Evolutionary conservation across 129 eudicot species (phyloP).

Genomic region (Chrysanthemum seticuspe): DNA sequence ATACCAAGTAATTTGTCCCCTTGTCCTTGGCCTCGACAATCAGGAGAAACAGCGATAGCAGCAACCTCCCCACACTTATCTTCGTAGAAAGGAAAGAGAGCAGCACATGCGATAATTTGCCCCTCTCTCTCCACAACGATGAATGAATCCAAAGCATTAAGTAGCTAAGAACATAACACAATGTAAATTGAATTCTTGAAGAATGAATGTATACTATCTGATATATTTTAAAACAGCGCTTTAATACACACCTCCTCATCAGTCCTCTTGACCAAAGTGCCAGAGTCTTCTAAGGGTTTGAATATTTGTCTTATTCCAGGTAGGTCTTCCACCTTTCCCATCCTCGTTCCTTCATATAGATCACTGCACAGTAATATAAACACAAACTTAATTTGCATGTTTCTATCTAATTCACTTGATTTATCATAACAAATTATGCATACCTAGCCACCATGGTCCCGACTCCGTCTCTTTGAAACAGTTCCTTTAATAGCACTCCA

Average conservation of each 20-base stretch:
- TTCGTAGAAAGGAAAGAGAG: slow-evolving; percentile 72
- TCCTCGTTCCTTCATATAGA: slow-evolving; percentile 95
- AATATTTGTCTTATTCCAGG: slow-evolving; percentile 66
- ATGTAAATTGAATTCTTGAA: slow-evolving; percentile 12
- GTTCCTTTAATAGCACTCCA: slow-evolving; percentile 82
- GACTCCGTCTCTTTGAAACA: slow-evolving; percentile 95
- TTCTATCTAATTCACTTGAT: not conserved
- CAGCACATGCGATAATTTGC: slow-evolving; percentile 90
- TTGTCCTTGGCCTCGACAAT: slow-evolving; percentile 97
- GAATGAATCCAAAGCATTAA: slow-evolving; percentile 60
- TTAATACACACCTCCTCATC: slow-evolving; percentile 61
- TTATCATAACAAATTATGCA: slow-evolving; percentile 2
- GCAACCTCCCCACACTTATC: slow-evolving; percentile 94
- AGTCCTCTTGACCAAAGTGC: slow-evolving; percentile 81
- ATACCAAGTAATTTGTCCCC: slow-evolving; percentile 98
- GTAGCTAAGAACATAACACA: slow-evolving; percentile 44
- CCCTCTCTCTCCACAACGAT: slow-evolving; percentile 98
- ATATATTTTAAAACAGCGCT: not conserved
- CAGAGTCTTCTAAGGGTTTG: slow-evolving; percentile 84
- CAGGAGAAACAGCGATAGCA: slow-evolving; percentile 97
- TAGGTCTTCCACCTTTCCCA: slow-evolving; percentile 68
- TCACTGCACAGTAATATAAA: slow-evolving; percentile 48
- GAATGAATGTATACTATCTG: slow-evolving; percentile 4
- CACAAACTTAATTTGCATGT: slow-evolving; percentile 2
- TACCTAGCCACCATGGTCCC: slow-evolving; percentile 99